Percentiles rank a stretch among this genome's conserved stretches.
These are phyloP conservation scores for Talaromyces sp. DNA, from an alignment of 2,329 filamentous ascomycete genomes.

Conservation along the genomic window DNA sequence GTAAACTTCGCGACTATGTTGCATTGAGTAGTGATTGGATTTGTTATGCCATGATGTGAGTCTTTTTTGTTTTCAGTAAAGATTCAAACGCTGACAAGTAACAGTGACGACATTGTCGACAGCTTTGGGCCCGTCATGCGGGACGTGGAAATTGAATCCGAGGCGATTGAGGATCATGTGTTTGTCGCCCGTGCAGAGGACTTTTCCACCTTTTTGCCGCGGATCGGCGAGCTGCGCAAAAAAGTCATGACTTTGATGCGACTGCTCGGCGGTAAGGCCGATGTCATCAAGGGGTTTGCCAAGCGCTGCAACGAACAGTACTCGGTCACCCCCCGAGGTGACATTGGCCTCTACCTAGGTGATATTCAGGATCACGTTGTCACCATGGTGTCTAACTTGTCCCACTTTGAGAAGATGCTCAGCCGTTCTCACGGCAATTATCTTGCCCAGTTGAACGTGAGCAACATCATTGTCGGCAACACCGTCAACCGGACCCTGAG, in stretches of 20 bases:
- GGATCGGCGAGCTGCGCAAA: constrained; percentile 86
- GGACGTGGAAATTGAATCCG: constrained; percentile 80
- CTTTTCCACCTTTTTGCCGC: constrained; percentile 77
- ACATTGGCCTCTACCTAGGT: constrained; percentile 92
- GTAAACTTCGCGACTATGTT: constrained; percentile 89
- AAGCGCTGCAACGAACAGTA: constrained; percentile 99
- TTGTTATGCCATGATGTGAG: constrained; percentile 93
- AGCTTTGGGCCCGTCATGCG: constrained; percentile 86
- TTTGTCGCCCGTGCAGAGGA: constrained; percentile 89
- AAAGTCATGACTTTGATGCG: constrained; percentile 92
- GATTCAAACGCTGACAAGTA: background rate
- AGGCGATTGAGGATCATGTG: constrained; percentile 90
- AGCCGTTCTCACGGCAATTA: constrained; percentile 94
- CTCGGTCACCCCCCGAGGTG: constrained; percentile 87
- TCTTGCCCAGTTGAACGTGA: constrained; percentile 86
- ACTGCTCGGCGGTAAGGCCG: constrained; percentile 92
- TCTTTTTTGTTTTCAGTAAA: constrained; percentile 14
- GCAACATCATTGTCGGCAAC: constrained; percentile 83
- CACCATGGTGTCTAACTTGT: constrained; percentile 95
- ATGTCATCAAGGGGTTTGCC: constrained; percentile 94
- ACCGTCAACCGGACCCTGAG: constrained; percentile 82
- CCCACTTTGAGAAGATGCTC: constrained; percentile 96
- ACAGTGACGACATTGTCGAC: constrained; percentile 91
- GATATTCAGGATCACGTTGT: constrained; percentile 99
- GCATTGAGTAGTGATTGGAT: constrained; percentile 96